A percentile compares a stretch with the other conserved stretches of the same genome.
These are phyloP conservation scores for Lasiodiplodia theobromae DNA, from an alignment of 2,329 filamentous ascomycete genomes.

Conservation along the genomic window DNA sequence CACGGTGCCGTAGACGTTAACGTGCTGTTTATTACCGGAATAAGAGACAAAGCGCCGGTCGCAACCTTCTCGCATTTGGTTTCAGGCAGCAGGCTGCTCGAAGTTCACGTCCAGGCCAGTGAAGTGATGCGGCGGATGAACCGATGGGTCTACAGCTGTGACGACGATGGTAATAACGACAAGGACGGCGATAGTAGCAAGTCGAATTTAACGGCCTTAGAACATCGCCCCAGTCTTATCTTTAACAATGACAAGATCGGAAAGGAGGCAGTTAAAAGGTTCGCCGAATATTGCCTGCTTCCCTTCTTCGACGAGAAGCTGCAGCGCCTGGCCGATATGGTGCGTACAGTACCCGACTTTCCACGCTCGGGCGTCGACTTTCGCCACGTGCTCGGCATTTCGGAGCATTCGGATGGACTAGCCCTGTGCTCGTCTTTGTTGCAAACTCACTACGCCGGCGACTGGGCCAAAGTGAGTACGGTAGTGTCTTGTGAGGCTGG, in stretches of 20 bases:
- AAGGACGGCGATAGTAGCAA: conserved; percentile 21
- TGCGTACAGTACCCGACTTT: conserved; percentile 57
- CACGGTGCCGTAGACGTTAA: conserved; percentile 52
- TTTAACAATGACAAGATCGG: conserved; percentile 62
- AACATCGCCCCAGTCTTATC: conserved; percentile 53
- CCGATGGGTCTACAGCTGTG: conserved; percentile 34
- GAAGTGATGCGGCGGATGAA: conserved; percentile 48
- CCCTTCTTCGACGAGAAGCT: conserved; percentile 58
- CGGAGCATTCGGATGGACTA: conserved; percentile 60
- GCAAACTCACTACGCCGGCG: conserved; percentile 52
- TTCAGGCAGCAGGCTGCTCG: conserved; percentile 60
- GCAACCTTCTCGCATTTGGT: conserved; percentile 62
- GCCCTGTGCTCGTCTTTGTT: conserved; percentile 60
- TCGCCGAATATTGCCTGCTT: conserved; percentile 53
- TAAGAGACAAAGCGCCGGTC: conserved; percentile 68
- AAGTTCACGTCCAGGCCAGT: conserved; percentile 58
- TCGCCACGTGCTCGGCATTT: conserved; percentile 65
- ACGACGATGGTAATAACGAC: conserved; percentile 29
- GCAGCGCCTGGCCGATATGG: conserved; percentile 58
- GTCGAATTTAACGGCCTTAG: conserved; percentile 36
- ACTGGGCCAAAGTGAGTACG: conserved; percentile 56
- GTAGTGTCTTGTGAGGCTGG: conserved; percentile 65
- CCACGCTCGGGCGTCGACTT: conserved; percentile 61
- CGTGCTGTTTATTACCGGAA: conserved; percentile 67
- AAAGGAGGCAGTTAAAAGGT: conserved; percentile 46